phyloP scores from a whole-genome alignment of 768 basidiomycete species.

The Kwoniella sp. region DNA sequence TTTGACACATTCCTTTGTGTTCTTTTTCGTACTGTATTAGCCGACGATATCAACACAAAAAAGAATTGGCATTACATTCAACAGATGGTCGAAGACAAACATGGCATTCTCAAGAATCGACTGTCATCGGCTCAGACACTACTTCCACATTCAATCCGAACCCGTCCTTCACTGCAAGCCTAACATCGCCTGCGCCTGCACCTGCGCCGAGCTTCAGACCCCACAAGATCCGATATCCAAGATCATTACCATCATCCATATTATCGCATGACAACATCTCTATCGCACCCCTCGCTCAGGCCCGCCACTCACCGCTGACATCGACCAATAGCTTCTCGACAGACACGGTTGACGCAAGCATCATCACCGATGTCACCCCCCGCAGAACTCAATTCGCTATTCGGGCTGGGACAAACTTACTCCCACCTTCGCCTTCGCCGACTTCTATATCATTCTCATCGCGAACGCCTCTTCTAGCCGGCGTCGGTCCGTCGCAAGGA shows the following conservation, averaged over 20 bases:
- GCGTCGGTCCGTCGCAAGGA: too few relatives aligned
- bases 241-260: background rate
- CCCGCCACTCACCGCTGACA: too few relatives aligned
- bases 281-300: background rate
- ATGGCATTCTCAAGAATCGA: background rate
- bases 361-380: background rate
- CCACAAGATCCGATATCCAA: background rate
- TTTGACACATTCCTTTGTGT: too few relatives aligned
- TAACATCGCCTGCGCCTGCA: too few relatives aligned
- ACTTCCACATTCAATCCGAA: background rate
- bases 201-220: background rate
- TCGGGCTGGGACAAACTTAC: background rate
- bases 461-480: background rate
- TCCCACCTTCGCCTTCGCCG: background rate
- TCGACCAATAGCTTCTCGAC: background rate
- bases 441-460: constrained; percentile 1
- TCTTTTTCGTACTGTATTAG: background rate
- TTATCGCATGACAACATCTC: too few relatives aligned
- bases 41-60: background rate
- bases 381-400: background rate
- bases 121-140: background rate
- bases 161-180: too few relatives aligned
- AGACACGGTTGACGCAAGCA: background rate
- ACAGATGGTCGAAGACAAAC: constrained; percentile 8
- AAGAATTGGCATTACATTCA: background rate